These are phyloP conservation scores for Rhodotorula diobovata DNA, from an alignment of 768 basidiomycete genomes.

Conservation along the genomic window DNA sequence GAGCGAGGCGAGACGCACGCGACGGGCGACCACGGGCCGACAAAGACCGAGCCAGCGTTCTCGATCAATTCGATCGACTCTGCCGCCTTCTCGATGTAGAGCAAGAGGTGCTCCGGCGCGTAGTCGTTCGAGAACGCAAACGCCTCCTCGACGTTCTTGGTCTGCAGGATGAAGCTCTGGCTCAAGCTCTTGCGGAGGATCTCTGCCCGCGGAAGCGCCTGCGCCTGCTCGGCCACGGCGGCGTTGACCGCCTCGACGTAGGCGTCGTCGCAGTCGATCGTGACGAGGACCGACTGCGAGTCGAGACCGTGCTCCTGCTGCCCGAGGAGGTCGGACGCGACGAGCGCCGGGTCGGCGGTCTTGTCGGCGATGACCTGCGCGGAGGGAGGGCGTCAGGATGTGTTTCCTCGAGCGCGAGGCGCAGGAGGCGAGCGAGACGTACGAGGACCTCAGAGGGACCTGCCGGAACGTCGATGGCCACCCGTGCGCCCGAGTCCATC, in stretches of 20 bases:
- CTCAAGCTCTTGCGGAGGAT: conserved; percentile 83
- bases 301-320: conserved; percentile 98
- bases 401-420: too few species aligned
- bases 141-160: conserved; percentile 64
- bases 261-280: conserved; percentile 62
- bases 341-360: conserved; percentile 77
- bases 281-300: conserved; percentile 92
- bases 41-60: conserved; percentile 95
- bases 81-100: conserved; percentile 74
- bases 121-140: conserved; percentile 91
- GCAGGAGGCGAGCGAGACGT: conserved; percentile 44
- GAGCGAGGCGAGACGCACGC: conserved; percentile 58
- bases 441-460: conserved; percentile 97
- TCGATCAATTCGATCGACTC: conserved; percentile 62
- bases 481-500: conserved; percentile 92
- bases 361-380: conserved; percentile 85
- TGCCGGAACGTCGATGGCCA: conserved; percentile 98
- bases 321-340: conserved; percentile 92
- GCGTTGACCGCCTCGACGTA: conserved; percentile 52
- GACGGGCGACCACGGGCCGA: conserved; percentile 91
- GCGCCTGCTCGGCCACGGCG: conserved; percentile 82
- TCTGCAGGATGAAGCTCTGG: conserved; percentile 83
- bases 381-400: neutral
- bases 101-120: conserved; percentile 93
- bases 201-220: conserved; percentile 75